Base-by-base conservation (phyloP, 768 basidiomycete genomes). In the Tubosaeta brunneosetosa region DNA sequence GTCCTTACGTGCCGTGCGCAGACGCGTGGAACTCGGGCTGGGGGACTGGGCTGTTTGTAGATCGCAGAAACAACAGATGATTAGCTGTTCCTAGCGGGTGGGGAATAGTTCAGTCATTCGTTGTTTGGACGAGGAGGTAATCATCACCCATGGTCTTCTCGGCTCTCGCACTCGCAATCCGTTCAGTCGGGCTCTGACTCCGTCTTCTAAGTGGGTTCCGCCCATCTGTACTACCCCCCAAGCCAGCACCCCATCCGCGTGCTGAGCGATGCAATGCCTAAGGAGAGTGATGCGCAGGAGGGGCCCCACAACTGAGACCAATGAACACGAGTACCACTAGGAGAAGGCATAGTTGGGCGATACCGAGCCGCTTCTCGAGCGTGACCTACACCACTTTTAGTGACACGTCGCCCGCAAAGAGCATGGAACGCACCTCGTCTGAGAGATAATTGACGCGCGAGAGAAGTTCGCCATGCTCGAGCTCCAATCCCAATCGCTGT, bases 361-460 rank as follows among this genome's bases (percentile, higher is more conserved):
- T 83, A 3, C 93, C 86, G 0, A 97, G 79, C 2, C 92, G 85
- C 61, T 95, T 94, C 69, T 97, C 94, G 46, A 94, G 77, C 1
- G 85, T 73, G 31, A 97, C 83, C 90, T 95, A 50, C 5, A 29
- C 44, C 27, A 11, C 26, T 8, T 37, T 49, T 48, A 63, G 43
- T 33, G 48, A 9, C 13, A 40, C 29, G 14, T n/a, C 7, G 27
- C 11, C 9, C 14, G n/a, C 11, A 40, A 6, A 29, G 14, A 42
- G 25, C 66, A 19, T 7, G 19, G 14, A 6, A 16, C 4, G 26
- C 38, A 94, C 92, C 81, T 97, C 94, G 46, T 88, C 85, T 0
- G 86, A 77, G 10, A 98, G 79, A 57, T 83, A 75, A 47, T 88
- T 83, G 8, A 97, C 77, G 31, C 84, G 80, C 0, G 80, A 71